Percentiles rank a stretch among this genome's conserved stretches.
phyloP scores from a whole-genome alignment of 1,139 yeast species.

The Arxiozyma heterogenica region DNA sequence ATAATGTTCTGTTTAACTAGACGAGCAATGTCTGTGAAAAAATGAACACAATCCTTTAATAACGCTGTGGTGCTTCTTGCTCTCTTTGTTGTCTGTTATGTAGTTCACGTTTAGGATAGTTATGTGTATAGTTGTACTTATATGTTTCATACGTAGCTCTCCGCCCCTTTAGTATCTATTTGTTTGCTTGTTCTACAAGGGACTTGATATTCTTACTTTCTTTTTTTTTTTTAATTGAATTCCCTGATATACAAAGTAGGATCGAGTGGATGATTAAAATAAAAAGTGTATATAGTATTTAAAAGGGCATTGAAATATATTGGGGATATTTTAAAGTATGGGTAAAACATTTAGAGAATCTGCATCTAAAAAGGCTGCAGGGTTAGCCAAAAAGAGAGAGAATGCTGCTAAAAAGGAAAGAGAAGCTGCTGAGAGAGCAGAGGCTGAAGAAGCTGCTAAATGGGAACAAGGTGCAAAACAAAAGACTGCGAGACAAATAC shows the following conservation, averaged over 20 bases:
- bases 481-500: constrained; percentile 20
- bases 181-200: neutral
- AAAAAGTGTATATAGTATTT: neutral
- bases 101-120: neutral
- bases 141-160: too few relatives aligned
- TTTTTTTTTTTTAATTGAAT: neutral
- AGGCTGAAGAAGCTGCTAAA: constrained; percentile 27
- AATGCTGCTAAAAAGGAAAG: constrained; percentile 25
- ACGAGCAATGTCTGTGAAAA: too few relatives aligned
- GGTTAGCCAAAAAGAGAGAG: constrained; percentile 28
- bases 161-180: neutral
- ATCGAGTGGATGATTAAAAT: neutral
- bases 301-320: too few relatives aligned
- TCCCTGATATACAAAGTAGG: neutral
- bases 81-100: neutral
- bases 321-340: constrained; percentile 14
- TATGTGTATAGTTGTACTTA: too few relatives aligned
- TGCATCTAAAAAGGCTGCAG: constrained; percentile 30
- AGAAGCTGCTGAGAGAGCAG: constrained; percentile 18
- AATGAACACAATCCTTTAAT: neutral
- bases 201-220: too few relatives aligned
- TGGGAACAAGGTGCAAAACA: constrained; percentile 34
- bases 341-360: constrained; percentile 32
- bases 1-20: too few relatives aligned
- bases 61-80: neutral